Base-by-base conservation (phyloP, 768 basidiomycete genomes). In the Paxillus involutus region DNA sequence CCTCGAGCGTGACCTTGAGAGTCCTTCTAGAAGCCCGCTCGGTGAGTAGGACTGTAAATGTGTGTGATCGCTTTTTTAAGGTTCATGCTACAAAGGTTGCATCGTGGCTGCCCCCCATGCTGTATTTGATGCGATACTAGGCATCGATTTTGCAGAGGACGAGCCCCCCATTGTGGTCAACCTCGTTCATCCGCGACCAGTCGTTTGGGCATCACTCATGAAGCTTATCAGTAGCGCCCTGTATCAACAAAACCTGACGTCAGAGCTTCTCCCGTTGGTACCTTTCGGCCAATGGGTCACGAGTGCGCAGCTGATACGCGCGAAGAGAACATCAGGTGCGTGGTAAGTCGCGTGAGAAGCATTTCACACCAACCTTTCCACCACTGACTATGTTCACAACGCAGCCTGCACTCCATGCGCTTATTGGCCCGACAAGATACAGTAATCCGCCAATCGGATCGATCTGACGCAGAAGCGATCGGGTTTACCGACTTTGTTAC, bases 321-420 rank as follows among this genome's bases (percentile, higher is more conserved):
- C n/a, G 65, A 65, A 26, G 65, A 62, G 35, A 63, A 63, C 30
- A 59, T 69, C 14, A 61, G 57, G 40, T 49, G 61, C 7, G 63
- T 76, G 41, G 71, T 71, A 46, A 49, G 73, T 67, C 36, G 42
- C 53, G 50, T 58, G 47, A 56, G 62, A 29, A 64, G 6, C 37
- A 17, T 43, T 78, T 51, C 74, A 78, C 59, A 75, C 80, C 70
- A 70, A 73, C 14, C 62, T 80, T n/a, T 48, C 65, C 71, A 10
- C 63, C 44, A 60, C 60, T 49, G 41, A 49, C 45, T 29, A 43
- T 36, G 40, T 26, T 49, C 30, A n/a, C 44, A n/a, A 48, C 47
- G n/a, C 45, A 71, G 72, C 73, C 71, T 49, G 70, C 71, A 62
- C 10, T 70, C 66, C 48, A 66, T 67, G 59, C 50, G 65, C 8